These are phyloP conservation scores for Paraurostyla sp. DNA, from an alignment of 73 alveolate species.

Conservation along the genomic window DNA sequence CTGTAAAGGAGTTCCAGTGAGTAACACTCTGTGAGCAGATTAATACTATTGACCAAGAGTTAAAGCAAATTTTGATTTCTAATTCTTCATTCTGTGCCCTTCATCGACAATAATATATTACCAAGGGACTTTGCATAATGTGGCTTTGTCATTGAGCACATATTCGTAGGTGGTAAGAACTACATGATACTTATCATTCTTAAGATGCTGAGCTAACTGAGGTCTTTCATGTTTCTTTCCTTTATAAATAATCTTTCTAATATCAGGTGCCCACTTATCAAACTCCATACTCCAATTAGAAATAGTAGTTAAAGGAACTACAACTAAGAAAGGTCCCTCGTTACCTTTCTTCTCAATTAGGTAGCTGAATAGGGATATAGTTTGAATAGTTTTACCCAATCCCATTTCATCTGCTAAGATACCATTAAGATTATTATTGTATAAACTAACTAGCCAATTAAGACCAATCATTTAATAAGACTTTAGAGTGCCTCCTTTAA, in stretches of 20 bases:
- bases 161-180: slow-evolving; percentile 98
- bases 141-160: slow-evolving; percentile 93
- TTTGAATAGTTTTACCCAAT: slow-evolving; percentile 98
- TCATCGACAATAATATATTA: slow-evolving; percentile 98
- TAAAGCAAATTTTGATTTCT: slow-evolving; percentile 95
- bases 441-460: slow-evolving; percentile 96
- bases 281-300: slow-evolving; percentile 98
- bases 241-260: slow-evolving; percentile 93
- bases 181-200: slow-evolving; percentile 92
- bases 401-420: slow-evolving; percentile 99
- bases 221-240: slow-evolving; percentile 94
- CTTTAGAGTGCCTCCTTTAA: slow-evolving; percentile 87
- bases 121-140: slow-evolving; percentile 91
- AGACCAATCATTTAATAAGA: slow-evolving; percentile 93
- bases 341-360: slow-evolving; percentile 92
- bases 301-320: slow-evolving; percentile 98
- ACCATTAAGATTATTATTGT: slow-evolving; percentile 97
- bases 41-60: slow-evolving; percentile 94
- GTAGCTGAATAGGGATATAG: slow-evolving; percentile 94
- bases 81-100: slow-evolving; percentile 99
- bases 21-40: slow-evolving; percentile 95
- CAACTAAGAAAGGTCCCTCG: slow-evolving; percentile 98
- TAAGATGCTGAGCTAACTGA: slow-evolving; percentile 74
- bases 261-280: slow-evolving; percentile 98
- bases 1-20: slow-evolving; percentile 99